Evolutionary conservation across 257 asterid genomes (phyloP), one percentile per base, ranked within the genome.

Genomic region (Catharanthus roseus): DNA sequence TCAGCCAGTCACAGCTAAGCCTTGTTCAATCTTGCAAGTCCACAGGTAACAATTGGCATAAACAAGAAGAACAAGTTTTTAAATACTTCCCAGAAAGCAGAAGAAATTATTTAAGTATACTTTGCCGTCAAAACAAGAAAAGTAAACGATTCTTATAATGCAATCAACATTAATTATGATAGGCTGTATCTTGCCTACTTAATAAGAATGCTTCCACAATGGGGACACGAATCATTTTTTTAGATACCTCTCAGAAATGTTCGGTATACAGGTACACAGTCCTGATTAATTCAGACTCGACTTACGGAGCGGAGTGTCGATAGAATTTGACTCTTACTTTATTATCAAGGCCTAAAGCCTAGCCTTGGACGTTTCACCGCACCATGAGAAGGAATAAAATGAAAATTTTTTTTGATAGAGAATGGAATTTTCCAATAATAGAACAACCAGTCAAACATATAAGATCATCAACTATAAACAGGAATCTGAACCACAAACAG

Each of bases 81-180:
- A 24, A 31, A 3, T 3, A 18, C 18, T 5, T 60, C 12, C 5
- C 31, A 31, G 24, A 60, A 36, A 58, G 70, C n/a, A 50, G 13
- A 31, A 61, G 5, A 39, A 74, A 73, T n/a, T n/a, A n/a, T n/a
- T 81, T 68, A 73, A 82, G 86, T 77, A 77, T 69, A 38, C 81
- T 76, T 85, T 62, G 82, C 73, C 82, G 67, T 67, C 79, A 87
- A 82, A 75, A 74, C 85, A 84, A 81, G 84, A 38, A 79, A 78
- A 67, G 62, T 47, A 15, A 28, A 39, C 9, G 3, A 13, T 55
- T 55, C 72, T 66, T 54, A 38, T 41, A 6, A 28, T 28, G 1
- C 51, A 66, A 44, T 61, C 55, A 61, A 56, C 61, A 39, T 66
- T 54, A 23, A 72, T 39, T 51, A 71, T 41, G 31, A 49, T 50